Conservation (phyloP, 306 rosid genomes). For the Ormosia semicastrata region DNA sequence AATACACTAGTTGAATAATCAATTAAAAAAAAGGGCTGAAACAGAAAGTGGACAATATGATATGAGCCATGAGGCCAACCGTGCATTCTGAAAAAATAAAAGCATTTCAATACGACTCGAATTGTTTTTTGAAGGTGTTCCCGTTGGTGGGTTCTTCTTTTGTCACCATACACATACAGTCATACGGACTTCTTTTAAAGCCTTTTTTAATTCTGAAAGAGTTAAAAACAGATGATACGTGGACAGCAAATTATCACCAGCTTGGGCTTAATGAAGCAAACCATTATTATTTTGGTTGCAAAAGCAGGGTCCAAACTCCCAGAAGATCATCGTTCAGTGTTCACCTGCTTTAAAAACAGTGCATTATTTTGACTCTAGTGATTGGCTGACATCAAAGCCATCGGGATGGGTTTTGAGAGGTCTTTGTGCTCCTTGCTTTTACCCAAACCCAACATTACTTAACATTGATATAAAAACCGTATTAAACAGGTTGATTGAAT, state of each 20-base stretch:
- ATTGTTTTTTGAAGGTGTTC: not conserved
- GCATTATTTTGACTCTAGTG: not conserved
- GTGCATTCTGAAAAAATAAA: not conserved
- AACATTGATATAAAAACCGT: no score
- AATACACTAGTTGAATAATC: conserved; percentile 23
- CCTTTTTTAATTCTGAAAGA: not conserved
- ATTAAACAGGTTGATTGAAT: no score
- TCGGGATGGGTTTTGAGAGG: not conserved
- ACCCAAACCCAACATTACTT: not conserved
- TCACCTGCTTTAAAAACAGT: not conserved
- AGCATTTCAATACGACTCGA: conserved; percentile 3
- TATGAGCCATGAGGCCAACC: not conserved
- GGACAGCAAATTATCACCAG: conserved; percentile 24
- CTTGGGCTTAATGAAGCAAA: conserved; percentile 42
- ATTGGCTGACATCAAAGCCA: not conserved
- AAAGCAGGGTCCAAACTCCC: conserved; percentile 30
- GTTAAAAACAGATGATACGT: not conserved
- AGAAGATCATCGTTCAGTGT: not conserved
- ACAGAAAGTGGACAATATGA: not conserved
- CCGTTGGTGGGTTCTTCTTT: conserved; percentile 11
- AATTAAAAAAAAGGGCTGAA: conserved; percentile 6
- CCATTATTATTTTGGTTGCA: conserved; percentile 19
- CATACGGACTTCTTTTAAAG: conserved; percentile 19
- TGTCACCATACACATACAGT: conserved; percentile 27
- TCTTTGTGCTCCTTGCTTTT: not conserved